Evolutionary conservation across 208 protist species (phyloP), one percentile per base, ranked within the genome.

Genomic region (Lotmaria passim): DNA sequence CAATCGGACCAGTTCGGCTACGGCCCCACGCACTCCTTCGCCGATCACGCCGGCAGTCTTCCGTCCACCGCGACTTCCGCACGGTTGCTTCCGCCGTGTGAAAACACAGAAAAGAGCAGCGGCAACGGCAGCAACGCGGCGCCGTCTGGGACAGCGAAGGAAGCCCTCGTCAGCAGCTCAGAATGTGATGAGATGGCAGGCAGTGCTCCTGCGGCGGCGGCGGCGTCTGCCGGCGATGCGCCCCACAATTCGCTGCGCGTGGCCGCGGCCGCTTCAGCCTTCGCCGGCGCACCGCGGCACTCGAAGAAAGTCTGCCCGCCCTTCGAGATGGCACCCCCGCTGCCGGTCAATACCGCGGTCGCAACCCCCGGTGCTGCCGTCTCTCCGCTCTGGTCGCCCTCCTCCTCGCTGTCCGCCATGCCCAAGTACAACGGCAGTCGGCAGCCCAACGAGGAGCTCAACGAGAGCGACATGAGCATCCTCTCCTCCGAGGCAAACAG

Each of bases 401-500:
- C 51, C 10, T 51, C 61, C 51, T 50, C 52, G 19, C 30, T 52
- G 24, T 44, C 56, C 26, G 30, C 44, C 15, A 26, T 47, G 12
- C 26, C 52, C 12, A 31, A 47, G 43, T 46, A 31, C 43, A 34
- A 17, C 19, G 26, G 7, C 31, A n/a, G n/a, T 19, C 44, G 28
- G 43, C n/a, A 6, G 17, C 34, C 6, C 19, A 30, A 52, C n/a
- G 59, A 4, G n/a, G 60, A 41, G 60, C 7, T 50, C 26, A 60
- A 71, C 17, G 71, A 70, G 31, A 71, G 71, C n/a, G 63, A 77
- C 6, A 53, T 77, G 33, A 77, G 71, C 50, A 51, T 67, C 34
- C 56, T 70, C 34, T 65, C 71, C 26, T 71, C 63, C 23, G 52
- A 61, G 36, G 41, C 60, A 15, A 61, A 30, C 50, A 77, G 63